Percentiles rank a stretch among this genome's conserved stretches.
These are phyloP conservation scores for Mrakia blollopis DNA, from an alignment of 768 basidiomycete genomes.

Conservation along the genomic window DNA sequence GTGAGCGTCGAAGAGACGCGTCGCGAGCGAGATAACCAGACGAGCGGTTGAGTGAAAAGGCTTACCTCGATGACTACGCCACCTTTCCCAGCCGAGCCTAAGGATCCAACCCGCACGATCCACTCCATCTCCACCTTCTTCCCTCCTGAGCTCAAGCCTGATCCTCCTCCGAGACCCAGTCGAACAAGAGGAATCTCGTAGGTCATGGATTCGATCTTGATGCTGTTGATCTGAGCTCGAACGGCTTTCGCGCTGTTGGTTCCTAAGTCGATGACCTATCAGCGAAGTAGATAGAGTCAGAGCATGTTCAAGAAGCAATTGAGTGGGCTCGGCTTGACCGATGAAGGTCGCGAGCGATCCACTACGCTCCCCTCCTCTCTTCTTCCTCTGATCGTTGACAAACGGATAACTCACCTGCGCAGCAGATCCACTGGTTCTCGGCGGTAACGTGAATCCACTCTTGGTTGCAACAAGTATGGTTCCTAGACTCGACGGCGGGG, in stretches of 20 bases:
- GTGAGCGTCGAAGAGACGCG: neutral
- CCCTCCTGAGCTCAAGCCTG: neutral
- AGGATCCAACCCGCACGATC: neutral
- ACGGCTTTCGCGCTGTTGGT: slow-evolving; percentile 1
- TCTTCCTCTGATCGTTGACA: no score
- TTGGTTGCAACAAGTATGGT: neutral
- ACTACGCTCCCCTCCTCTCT: no score
- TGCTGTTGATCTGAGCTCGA: slow-evolving; percentile 1
- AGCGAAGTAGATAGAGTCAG: neutral
- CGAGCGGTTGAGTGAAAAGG: neutral
- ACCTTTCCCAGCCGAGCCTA: neutral
- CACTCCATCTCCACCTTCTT: neutral
- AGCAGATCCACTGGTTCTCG: neutral
- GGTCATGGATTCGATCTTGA: neutral
- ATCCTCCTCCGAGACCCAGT: neutral
- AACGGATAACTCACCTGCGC: neutral
- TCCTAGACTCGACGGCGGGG: neutral
- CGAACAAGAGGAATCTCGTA: slow-evolving; percentile 11
- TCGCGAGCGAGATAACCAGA: neutral
- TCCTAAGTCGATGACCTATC: neutral
- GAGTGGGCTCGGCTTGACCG: no score
- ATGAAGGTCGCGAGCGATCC: neutral
- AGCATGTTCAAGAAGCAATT: no score
- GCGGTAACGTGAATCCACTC: slow-evolving; percentile 1
- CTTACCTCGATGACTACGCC: neutral